phyloP scores from a whole-genome alignment of 768 basidiomycete genomes.

The Chiua virens region DNA sequence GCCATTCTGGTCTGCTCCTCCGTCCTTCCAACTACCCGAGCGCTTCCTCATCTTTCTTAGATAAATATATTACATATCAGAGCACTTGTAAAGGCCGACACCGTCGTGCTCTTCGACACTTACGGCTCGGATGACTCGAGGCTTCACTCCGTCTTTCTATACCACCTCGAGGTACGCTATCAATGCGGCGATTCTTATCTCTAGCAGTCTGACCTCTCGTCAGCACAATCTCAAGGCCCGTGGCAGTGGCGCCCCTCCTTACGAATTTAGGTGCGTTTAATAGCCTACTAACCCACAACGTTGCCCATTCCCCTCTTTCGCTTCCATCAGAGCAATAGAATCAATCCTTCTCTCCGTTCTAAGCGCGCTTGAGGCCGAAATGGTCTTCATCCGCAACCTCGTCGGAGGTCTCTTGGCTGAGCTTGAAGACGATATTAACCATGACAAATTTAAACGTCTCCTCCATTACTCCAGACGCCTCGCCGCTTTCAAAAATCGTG shows the following conservation, averaged over 20 bases:
- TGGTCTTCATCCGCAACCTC: conserved; percentile 90
- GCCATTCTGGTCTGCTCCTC: conserved; percentile 73
- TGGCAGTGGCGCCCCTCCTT: conserved; percentile 69
- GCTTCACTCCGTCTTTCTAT: conserved; percentile 83
- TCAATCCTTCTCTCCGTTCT: conserved; percentile 90
- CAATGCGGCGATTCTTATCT: conserved; percentile 9
- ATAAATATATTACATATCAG: conserved; percentile 94
- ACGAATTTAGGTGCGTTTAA: conserved; percentile 75
- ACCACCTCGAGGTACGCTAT: conserved; percentile 72
- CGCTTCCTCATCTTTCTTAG: conserved; percentile 38
- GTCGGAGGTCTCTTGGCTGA: conserved; percentile 89
- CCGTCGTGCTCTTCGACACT: conserved; percentile 89
- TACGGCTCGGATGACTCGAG: conserved; percentile 85
- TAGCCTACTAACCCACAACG: conserved; percentile 16
- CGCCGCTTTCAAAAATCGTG: conserved; percentile 87
- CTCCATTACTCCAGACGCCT: conserved; percentile 91
- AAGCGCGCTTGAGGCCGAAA: conserved; percentile 92
- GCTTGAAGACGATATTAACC: conserved; percentile 93
- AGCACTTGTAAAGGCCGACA: conserved; percentile 90
- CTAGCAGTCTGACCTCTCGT: conserved; percentile 12
- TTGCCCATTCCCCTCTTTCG: conserved; percentile 12
- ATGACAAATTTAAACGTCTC: conserved; percentile 89
- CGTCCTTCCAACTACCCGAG: background rate
- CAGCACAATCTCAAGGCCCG: conserved; percentile 85
- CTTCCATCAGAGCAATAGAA: conserved; percentile 75